A percentile compares a stretch with the other conserved stretches of the same genome.
Conservation (phyloP, 2,329 filamentous ascomycete species). For the Gaeumannomyces tritici region DNA sequence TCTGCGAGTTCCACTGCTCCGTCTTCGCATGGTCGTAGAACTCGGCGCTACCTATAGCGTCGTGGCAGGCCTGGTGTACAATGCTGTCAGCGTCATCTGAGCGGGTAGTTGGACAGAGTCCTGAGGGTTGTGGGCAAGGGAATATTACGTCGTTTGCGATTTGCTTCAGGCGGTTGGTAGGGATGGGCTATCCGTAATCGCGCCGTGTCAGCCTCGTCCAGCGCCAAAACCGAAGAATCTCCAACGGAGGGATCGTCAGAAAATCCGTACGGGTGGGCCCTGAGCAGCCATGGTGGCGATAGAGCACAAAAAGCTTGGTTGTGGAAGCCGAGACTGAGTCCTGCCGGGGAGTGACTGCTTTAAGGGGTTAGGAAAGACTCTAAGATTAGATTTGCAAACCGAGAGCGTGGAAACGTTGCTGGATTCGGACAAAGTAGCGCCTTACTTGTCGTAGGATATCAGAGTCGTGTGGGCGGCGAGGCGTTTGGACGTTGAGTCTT, state of each 20-base stretch:
- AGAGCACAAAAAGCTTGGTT: background rate
- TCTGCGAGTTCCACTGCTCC: slow-evolving; percentile 79
- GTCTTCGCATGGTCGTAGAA: slow-evolving; percentile 84
- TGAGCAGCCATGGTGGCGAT: slow-evolving; percentile 6
- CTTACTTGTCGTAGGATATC: background rate
- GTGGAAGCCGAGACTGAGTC: background rate
- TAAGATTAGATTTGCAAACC: background rate
- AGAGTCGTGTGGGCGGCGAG: background rate
- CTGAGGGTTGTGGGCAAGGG: background rate
- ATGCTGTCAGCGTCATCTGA: background rate
- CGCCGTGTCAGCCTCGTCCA: background rate
- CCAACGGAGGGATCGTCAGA: background rate
- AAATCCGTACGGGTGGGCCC: slow-evolving; percentile 6
- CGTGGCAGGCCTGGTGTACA: slow-evolving; percentile 63
- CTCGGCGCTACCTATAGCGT: slow-evolving; percentile 61
- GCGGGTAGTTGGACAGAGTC: background rate
- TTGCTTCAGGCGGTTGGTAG: slow-evolving; percentile 69
- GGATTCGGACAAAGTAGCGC: background rate
- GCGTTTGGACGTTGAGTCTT: background rate
- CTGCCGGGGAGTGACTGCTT: background rate
- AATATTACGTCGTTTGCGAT: slow-evolving; percentile 70
- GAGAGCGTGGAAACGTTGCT: background rate
- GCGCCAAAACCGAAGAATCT: background rate
- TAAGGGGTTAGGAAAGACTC: background rate
- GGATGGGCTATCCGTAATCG: slow-evolving; percentile 52